Evolutionary conservation across 108 stramenopile genomes (phyloP).

Genomic region (Pseudonitzschia pungens): DNA sequence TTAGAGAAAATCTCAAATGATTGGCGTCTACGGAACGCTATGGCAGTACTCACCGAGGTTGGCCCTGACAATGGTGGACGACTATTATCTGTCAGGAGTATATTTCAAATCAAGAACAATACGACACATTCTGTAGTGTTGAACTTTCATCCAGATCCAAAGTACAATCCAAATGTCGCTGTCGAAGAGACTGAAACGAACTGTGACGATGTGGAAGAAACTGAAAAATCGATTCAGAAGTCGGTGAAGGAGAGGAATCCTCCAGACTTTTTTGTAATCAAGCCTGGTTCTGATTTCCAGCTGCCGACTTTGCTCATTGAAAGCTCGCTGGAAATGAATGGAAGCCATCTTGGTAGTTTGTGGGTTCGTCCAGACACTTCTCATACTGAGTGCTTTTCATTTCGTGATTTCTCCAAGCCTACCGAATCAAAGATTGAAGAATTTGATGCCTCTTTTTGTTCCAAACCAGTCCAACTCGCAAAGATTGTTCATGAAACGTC

Average conservation of each 20-base stretch:
- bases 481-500: conserved; percentile 82
- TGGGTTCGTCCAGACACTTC: conserved; percentile 69
- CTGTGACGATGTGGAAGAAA: not conserved
- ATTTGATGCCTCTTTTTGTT: conserved; percentile 51
- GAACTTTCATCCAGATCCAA: conserved; percentile 75
- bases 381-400: conserved; percentile 23
- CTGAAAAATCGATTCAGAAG: not conserved
- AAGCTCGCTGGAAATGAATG: conserved; percentile 59
- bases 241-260: not conserved
- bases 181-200: conserved; percentile 1
- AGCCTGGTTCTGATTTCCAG: conserved; percentile 50
- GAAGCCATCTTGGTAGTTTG: conserved; percentile 71
- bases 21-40: conserved; percentile 80
- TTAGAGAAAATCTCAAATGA: conserved; percentile 58
- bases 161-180: conserved; percentile 10
- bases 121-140: conserved; percentile 78
- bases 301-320: conserved; percentile 75
- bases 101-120: conserved; percentile 84
- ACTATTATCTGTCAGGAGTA: conserved; percentile 70
- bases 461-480: conserved; percentile 73
- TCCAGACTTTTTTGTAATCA: conserved; percentile 26
- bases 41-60: conserved; percentile 86
- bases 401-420: conserved; percentile 22
- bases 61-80: conserved; percentile 86
- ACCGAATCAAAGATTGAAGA: conserved; percentile 28